phyloP scores from a whole-genome alignment of 169 alveolate genomes.

The Theileria sp. region DNA sequence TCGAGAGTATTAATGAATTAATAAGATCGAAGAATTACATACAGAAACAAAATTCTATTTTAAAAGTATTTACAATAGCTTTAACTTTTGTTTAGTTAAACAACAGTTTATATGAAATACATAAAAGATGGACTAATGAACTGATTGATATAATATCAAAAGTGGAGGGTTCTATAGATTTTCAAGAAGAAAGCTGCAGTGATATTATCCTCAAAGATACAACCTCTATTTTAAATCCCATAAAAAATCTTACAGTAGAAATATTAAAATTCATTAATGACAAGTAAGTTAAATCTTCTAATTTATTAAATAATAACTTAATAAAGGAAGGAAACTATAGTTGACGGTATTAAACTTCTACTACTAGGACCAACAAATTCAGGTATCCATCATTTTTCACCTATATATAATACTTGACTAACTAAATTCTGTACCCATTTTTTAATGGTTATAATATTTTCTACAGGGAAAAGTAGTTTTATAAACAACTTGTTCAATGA shows the following conservation, averaged over 20 bases:
- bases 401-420: not conserved
- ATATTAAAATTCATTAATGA: not conserved
- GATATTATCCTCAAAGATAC: conserved; percentile 21
- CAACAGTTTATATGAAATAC: not conserved
- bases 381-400: not conserved
- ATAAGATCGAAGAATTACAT: conserved; percentile 37
- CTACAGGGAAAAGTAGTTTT: conserved; percentile 69
- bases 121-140: conserved; percentile 42
- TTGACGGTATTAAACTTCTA: conserved; percentile 42
- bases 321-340: conserved; percentile 41
- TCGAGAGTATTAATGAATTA: conserved; percentile 59
- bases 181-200: conserved; percentile 58
- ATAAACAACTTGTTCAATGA: conserved; percentile 65
- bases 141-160: conserved; percentile 24
- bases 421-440: not conserved
- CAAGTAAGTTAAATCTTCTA: not conserved
- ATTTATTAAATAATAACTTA: conserved; percentile 3
- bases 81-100: conserved; percentile 13
- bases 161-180: conserved; percentile 61
- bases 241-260: not conserved
- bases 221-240: not conserved
- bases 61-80: conserved; percentile 35
- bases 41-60: conserved; percentile 32
- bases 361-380: conserved; percentile 74
- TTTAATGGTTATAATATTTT: not conserved